A percentile compares a stretch with the other conserved stretches of the same genome.
phyloP scores from a whole-genome alignment of 2,329 filamentous ascomycete species.

The Cryphonectria nitschkei region DNA sequence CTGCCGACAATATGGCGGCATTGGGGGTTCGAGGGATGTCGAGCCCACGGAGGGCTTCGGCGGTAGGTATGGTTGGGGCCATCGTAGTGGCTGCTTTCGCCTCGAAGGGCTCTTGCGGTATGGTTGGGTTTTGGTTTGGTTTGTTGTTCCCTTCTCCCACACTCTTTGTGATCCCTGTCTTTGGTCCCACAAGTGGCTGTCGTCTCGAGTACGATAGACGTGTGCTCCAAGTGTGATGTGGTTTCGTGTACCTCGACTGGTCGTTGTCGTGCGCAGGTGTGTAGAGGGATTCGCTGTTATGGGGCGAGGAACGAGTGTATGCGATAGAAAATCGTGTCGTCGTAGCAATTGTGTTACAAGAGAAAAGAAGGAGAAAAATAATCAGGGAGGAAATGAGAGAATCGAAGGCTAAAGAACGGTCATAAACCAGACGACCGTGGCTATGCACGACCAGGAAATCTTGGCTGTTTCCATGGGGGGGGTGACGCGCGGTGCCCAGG shows the following conservation, averaged over 20 bases:
- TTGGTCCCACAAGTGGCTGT: not conserved
- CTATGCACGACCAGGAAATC: constrained; percentile 1
- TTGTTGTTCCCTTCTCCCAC: not conserved
- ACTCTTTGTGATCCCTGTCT: not conserved
- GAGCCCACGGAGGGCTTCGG: constrained; percentile 17
- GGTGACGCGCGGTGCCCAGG: constrained; percentile 4
- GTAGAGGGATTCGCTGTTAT: not conserved
- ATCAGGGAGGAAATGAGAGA: not conserved
- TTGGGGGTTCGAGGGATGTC: constrained; percentile 17
- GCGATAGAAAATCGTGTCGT: not conserved
- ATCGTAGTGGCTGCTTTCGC: constrained; percentile 12
- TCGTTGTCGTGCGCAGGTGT: not conserved
- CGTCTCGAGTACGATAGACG: not conserved
- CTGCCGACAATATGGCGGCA: constrained; percentile 14
- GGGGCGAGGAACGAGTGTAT: not conserved
- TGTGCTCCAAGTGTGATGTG: not conserved
- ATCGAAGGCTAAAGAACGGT: not conserved
- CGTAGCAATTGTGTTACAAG: not conserved
- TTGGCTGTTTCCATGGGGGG: not conserved
- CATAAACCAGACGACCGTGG: not conserved
- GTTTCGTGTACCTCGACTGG: not conserved
- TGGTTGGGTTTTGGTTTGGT: not conserved
- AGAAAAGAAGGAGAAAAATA: not conserved
- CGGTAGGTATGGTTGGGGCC: constrained; percentile 14
- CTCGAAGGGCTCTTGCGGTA: not conserved